Evolutionary conservation across 805 yeast species (phyloP).

Genomic region (Starmerella vitae): DNA sequence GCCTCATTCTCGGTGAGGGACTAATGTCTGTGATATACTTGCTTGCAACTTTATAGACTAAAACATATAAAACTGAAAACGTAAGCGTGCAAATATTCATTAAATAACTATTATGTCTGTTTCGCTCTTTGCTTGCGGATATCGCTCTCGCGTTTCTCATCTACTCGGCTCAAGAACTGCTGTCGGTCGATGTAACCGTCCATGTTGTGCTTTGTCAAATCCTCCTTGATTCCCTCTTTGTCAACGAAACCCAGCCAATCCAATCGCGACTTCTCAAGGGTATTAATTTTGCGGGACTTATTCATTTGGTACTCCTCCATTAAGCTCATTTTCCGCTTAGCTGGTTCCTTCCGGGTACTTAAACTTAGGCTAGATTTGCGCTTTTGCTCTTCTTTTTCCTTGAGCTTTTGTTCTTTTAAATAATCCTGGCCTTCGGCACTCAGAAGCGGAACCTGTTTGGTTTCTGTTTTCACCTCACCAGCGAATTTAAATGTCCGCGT

Average conservation of each 20-base stretch:
- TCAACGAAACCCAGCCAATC: constrained; percentile 96
- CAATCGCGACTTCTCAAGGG: constrained; percentile 79
- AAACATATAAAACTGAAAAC: no score
- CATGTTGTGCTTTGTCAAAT: constrained; percentile 64
- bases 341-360: constrained; percentile 21
- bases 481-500: constrained; percentile 78
- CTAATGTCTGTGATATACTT: constrained; percentile 69
- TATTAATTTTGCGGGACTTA: constrained; percentile 67
- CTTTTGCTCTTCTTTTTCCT: constrained; percentile 1
- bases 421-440: constrained; percentile 85
- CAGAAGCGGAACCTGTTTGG: constrained; percentile 57
- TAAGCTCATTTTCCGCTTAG: constrained; percentile 57
- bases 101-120: constrained; percentile 2
- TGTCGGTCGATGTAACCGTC: constrained; percentile 87
- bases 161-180: constrained; percentile 72
- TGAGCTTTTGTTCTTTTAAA: constrained; percentile 31
- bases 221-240: constrained; percentile 69
- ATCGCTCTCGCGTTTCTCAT: constrained; percentile 40
- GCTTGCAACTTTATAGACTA: constrained; percentile 37
- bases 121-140: constrained; percentile 21
- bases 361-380: background rate
- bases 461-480: constrained; percentile 65
- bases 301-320: constrained; percentile 61
- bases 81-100: background rate
- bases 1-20: constrained; percentile 90